Percentiles rank a stretch among this genome's conserved stretches.
Conservation (phyloP, 129 eudicot genomes). For the Centaurea solstitialis region DNA sequence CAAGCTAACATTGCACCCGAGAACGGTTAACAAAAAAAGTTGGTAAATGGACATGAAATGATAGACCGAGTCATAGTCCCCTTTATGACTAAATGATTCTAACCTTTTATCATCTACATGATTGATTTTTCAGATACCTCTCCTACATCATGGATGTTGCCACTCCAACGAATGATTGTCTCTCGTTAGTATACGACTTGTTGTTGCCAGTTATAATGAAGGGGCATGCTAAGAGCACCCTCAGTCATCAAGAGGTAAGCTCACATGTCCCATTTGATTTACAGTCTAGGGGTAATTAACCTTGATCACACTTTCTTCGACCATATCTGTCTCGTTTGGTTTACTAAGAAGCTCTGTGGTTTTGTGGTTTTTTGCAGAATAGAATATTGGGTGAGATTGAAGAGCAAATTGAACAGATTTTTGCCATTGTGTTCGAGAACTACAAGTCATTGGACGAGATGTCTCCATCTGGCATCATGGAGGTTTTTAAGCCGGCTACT, state of each 20-base stretch:
- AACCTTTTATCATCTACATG: background rate
- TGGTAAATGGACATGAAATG: background rate
- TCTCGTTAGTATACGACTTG: conserved; percentile 61
- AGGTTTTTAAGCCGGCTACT: conserved; percentile 68
- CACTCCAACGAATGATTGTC: conserved; percentile 82
- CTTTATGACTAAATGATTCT: background rate
- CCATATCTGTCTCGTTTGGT: background rate
- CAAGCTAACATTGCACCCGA: background rate
- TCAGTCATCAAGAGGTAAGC: conserved; percentile 91
- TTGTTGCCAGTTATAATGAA: conserved; percentile 71
- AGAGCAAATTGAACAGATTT: conserved; percentile 71
- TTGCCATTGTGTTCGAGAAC: conserved; percentile 66
- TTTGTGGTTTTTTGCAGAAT: conserved; percentile 50
- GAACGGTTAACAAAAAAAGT: background rate
- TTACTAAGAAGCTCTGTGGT: background rate
- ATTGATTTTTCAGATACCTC: conserved; percentile 53
- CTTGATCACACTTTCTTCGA: no score
- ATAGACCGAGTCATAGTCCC: no score
- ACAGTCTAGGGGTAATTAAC: background rate
- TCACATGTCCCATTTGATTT: conserved; percentile 12
- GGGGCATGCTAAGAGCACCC: conserved; percentile 52
- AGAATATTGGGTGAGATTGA: conserved; percentile 76
- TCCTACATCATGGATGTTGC: conserved; percentile 90
- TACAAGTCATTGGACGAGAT: conserved; percentile 77
- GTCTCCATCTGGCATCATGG: conserved; percentile 67